Evolutionary conservation across 2,329 filamentous ascomycete species (phyloP), one percentile per base, ranked within the genome.

Genomic region (Colletotrichum shisoi): DNA sequence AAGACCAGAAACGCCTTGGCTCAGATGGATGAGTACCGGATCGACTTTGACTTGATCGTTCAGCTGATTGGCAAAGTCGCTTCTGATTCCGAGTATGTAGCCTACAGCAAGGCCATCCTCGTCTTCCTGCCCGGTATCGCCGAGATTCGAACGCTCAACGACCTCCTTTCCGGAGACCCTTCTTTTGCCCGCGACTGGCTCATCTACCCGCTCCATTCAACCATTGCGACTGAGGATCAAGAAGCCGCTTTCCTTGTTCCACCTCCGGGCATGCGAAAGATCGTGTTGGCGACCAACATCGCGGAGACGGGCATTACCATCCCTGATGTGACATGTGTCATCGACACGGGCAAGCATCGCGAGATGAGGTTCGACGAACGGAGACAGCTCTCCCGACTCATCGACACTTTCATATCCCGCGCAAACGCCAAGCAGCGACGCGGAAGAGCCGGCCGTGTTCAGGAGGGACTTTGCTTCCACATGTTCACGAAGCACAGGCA

Each of bases 261-360:
- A 6, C 93, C 94, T 1, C 84, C 84, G 3, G 94, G 94, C 0
- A 84, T 89, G 63, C 87, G 94, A 70, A 99, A 99, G 80, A 95
- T 99, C 70, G 94, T 99, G 2, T 85, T 99, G 62, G 94, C 95
- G 1, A 99, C 95, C 15, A 99, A 99, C 75, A 99, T 99, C 76
- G 95, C 95, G 4, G 95, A 99, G 77, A 99, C 95, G 0, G 95
- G 95, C 81, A 97, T 99, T 74, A 99, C 95, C 0, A 99, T 99
- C 71, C 95, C 95, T 1, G 95, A 99, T 75, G 92, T 99, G 37
- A 98, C 95, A 0, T 97, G 94, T 72, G 95, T 99, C 52, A 91
- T 99, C 66, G 95, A 99, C 77, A 94, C 93, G 0, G 95, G 95
- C 63, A 98, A 97, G 78, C 94, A 98, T 78, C 93, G 96, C 71